phyloP scores from a whole-genome alignment of 805 yeast genomes.

The Tanozyma kutaoensis region DNA sequence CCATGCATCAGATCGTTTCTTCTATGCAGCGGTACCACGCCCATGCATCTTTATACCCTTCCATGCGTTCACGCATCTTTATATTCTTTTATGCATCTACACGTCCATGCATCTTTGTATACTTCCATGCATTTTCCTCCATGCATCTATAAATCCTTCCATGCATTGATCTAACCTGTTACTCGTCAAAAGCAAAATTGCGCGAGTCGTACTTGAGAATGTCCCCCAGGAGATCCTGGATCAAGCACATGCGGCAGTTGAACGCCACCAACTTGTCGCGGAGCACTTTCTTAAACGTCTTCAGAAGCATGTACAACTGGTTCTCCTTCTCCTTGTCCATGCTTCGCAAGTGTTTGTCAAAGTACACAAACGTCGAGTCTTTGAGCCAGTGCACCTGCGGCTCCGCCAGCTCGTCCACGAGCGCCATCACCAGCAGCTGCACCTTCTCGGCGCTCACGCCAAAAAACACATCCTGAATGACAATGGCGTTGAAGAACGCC shows the following conservation, averaged over 20 bases:
- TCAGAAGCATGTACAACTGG: slow-evolving; percentile 27
- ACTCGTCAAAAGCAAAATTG: too few species aligned
- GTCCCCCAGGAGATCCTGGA: slow-evolving; percentile 15
- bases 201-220: slow-evolving; percentile 7
- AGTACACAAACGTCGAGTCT: slow-evolving; percentile 27
- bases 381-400: slow-evolving; percentile 26
- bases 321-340: slow-evolving; percentile 25
- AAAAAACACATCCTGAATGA: slow-evolving; percentile 37
- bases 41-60: too few species aligned
- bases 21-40: too few species aligned
- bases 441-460: slow-evolving; percentile 39
- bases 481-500: slow-evolving; percentile 36
- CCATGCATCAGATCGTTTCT: too few species aligned
- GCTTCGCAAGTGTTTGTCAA: slow-evolving; percentile 19
- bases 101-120: too few species aligned
- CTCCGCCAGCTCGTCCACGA: slow-evolving; percentile 12
- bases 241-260: slow-evolving; percentile 31
- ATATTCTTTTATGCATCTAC: too few species aligned
- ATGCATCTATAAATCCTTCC: too few species aligned
- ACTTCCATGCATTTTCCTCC: too few species aligned
- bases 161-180: too few species aligned
- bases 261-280: slow-evolving; percentile 33
- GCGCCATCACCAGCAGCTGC: slow-evolving; percentile 13
- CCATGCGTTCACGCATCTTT: too few species aligned
- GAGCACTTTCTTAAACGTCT: slow-evolving; percentile 17